A percentile compares a stretch with the other conserved stretches of the same genome.
Conservation (phyloP, 371 early-diverging fungal genomes). For the Rhizopus stolonifer region DNA sequence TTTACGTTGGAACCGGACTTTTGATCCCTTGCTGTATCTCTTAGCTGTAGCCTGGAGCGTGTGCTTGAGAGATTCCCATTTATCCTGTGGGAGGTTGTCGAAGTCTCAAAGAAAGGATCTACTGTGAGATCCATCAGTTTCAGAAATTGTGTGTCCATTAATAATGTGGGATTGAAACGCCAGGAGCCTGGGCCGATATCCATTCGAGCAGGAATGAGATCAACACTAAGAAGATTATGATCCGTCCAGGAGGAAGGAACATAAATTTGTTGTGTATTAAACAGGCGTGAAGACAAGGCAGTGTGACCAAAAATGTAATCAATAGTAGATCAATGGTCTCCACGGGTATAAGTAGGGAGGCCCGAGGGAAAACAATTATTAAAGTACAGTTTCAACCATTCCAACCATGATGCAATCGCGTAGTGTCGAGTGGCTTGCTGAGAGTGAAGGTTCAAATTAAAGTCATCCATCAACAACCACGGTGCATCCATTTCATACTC, state of each 20-base stretch:
- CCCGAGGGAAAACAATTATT: neutral
- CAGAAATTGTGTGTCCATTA: neutral
- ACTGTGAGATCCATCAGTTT: neutral
- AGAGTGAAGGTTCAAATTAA: too few relatives aligned
- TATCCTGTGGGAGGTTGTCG: too few relatives aligned
- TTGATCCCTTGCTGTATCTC: neutral
- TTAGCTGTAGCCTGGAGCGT: neutral
- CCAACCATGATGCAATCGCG: neutral
- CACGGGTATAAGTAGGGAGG: neutral
- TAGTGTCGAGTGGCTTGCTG: too few relatives aligned
- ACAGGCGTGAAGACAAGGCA: neutral
- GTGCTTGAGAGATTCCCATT: neutral
- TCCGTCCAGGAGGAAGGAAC: slow-evolving; percentile 1
- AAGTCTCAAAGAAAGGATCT: neutral
- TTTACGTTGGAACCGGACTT: neutral
- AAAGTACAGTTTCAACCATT: neutral
- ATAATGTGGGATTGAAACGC: slow-evolving; percentile 1
- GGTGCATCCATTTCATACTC: too few relatives aligned
- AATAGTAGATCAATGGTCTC: neutral
- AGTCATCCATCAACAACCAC: too few relatives aligned
- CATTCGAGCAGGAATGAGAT: neutral
- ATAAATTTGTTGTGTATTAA: neutral
- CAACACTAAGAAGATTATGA: neutral
- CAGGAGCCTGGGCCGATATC: slow-evolving; percentile 9
- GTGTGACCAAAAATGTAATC: slow-evolving; percentile 4